Base-by-base conservation (phyloP, 2,329 filamentous ascomycete genomes). In the Fusarium euwallaceae region DNA sequence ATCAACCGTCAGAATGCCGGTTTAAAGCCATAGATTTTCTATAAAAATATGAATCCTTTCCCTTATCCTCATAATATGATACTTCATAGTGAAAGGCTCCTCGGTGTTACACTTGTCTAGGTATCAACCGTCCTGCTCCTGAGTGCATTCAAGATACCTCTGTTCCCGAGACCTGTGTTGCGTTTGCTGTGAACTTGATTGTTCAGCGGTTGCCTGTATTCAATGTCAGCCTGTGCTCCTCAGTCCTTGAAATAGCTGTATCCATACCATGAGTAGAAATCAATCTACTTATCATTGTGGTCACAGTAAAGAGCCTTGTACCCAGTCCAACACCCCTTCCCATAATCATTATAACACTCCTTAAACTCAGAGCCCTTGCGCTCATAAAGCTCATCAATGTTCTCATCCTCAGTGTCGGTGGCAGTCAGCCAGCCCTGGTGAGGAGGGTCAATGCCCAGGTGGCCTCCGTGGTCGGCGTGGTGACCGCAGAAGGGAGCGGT, bases 231-330 rank as follows among this genome's bases (percentile, higher is more conserved):
- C 20, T n/a, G 0, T 41, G 9, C 37, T 24, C 20, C 6, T 16
- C 22, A 16, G 4, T 27, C 10, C n/a, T 45, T 6, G 22, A 22
- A 22, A 22, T 22, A 22, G 22, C 20, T 24, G 20, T 0, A 27
- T 16, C 4, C 22, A 51, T 17, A 16, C 45, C 45, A 24, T 48
- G 7, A 24, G 16, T n/a, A 12, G 24, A 45, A 8, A 22, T 10
- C 0, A 29, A 20, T 56, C 29, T 56, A 34, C 29, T 56, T n/a
- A 4, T 22, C 7, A n/a, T 16, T 34, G 3, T 8, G 53, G 2
- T 34, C 53, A 12, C 53, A 56, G 29, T 56, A 56, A 14, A 56
- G 53, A 22, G 53, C 53, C n/a, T 56, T 56, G 7, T 56, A 56
- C 2, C 53, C 53, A 22, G 29, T 56, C 12, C 11, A 56, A 12